Conservation (phyloP, 164 flowering plant genomes). For the Chimonanthus salicifolius region DNA sequence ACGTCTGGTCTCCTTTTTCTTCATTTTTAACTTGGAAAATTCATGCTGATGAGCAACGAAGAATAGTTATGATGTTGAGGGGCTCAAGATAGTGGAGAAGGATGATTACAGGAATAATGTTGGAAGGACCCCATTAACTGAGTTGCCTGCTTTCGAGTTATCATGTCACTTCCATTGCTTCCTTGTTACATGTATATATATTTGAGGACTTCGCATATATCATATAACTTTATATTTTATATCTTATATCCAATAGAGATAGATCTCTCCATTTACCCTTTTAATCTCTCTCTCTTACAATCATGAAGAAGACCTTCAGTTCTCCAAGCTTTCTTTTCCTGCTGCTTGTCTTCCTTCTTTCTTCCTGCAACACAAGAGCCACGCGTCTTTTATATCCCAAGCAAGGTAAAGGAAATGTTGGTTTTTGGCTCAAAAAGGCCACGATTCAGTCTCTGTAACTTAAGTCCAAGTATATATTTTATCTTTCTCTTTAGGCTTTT, state of each 20-base stretch:
- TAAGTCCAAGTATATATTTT: too few relatives aligned
- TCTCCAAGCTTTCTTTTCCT: conserved; percentile 8
- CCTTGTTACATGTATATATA: conserved; percentile 32
- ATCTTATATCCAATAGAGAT: neutral
- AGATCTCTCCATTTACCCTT: neutral
- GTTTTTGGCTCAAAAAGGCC: neutral
- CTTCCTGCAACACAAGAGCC: conserved; percentile 11
- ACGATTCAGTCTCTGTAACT: too few relatives aligned
- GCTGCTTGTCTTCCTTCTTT: conserved; percentile 18
- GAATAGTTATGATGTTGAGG: neutral
- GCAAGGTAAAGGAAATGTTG: conserved; percentile 15
- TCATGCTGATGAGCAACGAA: neutral
- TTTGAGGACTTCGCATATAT: neutral
- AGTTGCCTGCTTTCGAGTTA: neutral
- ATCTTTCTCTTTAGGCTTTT: too few relatives aligned
- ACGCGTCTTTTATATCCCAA: conserved; percentile 12
- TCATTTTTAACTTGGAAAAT: neutral
- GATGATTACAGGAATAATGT: neutral
- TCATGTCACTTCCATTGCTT: neutral
- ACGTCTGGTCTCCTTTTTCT: neutral
- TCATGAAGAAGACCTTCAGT: conserved; percentile 28
- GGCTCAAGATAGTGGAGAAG: neutral
- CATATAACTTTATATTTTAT: too few relatives aligned
- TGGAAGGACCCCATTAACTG: neutral
- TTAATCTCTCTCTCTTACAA: conserved; percentile 11